Base-by-base conservation (phyloP, 1,139 yeast species). In the Cylindricascospora bacillispora region DNA sequence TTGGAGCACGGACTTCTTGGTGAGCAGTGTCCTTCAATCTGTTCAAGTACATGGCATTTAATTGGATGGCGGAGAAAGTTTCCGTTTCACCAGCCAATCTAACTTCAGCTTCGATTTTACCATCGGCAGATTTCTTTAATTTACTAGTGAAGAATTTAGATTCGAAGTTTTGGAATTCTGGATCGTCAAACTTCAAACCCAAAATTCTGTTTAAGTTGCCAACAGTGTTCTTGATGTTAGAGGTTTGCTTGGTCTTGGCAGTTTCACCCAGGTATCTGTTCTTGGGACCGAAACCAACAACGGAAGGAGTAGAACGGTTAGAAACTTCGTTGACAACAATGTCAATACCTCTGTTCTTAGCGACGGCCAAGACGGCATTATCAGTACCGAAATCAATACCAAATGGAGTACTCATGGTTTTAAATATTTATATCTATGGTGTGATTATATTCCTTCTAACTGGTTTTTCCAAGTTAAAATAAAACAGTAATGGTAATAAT, bases 341-440 rank as follows among this genome's bases (percentile, higher is more conserved):
- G 60, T 89, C 98, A 57, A 89, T 86, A 54, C 97, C 97, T 67
- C 97, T 76, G 73, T 86, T 86, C 61, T 92, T 80, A 39, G 97
- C 97, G 56, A 93, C 93, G 29, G 95, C 97, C 56, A 86, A 72
- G 45, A 85, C 95, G 40, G 93, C 73, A 68, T 71, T 80, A 67
- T 73, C 70, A 65, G 83, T 85, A 66, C 98, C 98, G 59, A 89
- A 77, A 73, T 89, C 98, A 62, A 89, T 79, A 68, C 97, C 98
- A 54, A 86, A 82, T 61, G 97, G 95, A 58, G 82, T 73, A 58
- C 82, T 73, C 80, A 76, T 76, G 31, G 45, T 63, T 26, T 23
- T 12, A 10, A 6, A 6, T 17, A 6, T 17, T 17, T 17, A n/a
- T n/a, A n/a, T n/a, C n/a, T n/a, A n/a, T n/a, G n/a, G n/a, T n/a